A percentile compares a stretch with the other conserved stretches of the same genome.
Conservation (phyloP, 2,329 filamentous ascomycete genomes). For the Bipolaris bicolor region DNA sequence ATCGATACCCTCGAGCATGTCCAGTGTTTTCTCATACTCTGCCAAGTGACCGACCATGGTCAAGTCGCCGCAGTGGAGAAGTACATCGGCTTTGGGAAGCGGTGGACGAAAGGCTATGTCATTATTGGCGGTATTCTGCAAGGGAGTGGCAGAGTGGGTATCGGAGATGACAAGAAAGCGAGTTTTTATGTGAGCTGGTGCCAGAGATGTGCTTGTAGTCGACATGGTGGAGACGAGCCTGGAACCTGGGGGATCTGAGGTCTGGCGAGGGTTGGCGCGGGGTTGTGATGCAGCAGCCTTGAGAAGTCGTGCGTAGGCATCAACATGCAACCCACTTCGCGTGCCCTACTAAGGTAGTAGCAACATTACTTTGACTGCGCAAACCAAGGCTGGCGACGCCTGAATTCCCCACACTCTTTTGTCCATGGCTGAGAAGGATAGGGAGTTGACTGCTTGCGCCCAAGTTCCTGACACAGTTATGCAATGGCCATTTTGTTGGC, state of each 20-base stretch:
- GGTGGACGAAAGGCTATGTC: constrained; percentile 44
- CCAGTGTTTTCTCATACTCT: constrained; percentile 57
- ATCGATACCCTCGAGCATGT: constrained; percentile 56
- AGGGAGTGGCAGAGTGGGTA: constrained; percentile 43
- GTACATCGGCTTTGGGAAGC: constrained; percentile 59
- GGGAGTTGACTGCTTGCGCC: not conserved
- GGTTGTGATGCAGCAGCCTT: not conserved
- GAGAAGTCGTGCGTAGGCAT: not conserved
- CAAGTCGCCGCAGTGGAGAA: constrained; percentile 65
- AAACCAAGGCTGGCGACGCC: not conserved
- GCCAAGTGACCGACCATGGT: constrained; percentile 57
- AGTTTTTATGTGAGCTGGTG: constrained; percentile 39
- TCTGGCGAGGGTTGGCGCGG: constrained; percentile 10
- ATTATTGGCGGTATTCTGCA: constrained; percentile 14
- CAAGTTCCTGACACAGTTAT: not conserved
- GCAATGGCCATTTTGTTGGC: not conserved
- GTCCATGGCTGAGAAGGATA: not conserved
- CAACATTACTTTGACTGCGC: not conserved
- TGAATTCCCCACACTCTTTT: not conserved
- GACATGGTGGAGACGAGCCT: constrained; percentile 22
- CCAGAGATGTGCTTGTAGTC: not conserved
- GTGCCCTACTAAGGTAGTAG: not conserved
- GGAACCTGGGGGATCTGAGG: not conserved
- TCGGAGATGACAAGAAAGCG: constrained; percentile 55
- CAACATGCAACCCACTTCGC: not conserved